phyloP scores from a whole-genome alignment of 2,329 filamentous ascomycete species.

The Xylariaceae sp. region DNA sequence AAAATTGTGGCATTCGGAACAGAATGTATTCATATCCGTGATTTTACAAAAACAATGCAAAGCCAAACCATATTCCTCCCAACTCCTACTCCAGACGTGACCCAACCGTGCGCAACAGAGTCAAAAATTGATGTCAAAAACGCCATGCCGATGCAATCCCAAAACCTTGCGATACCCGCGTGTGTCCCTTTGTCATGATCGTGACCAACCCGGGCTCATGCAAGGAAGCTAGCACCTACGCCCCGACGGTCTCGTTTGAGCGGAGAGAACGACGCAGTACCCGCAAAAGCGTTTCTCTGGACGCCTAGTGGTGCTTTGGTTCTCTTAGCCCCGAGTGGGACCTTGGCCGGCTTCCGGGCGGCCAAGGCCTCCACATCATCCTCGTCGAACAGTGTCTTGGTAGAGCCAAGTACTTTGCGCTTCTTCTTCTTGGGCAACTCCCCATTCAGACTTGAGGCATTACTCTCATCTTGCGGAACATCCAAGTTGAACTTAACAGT shows the following conservation, averaged over 20 bases:
- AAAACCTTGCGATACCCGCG: constrained; percentile 4
- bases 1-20: not conserved
- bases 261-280: constrained; percentile 68
- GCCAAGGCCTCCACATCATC: constrained; percentile 56
- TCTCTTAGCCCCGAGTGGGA: constrained; percentile 35
- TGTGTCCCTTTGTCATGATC: constrained; percentile 12
- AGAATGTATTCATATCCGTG: constrained; percentile 30
- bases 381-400: constrained; percentile 74
- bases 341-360: constrained; percentile 39
- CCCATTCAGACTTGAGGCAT: constrained; percentile 34
- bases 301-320: constrained; percentile 49
- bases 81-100: constrained; percentile 21
- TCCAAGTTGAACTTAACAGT: constrained; percentile 44
- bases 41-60: constrained; percentile 33
- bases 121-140: constrained; percentile 10
- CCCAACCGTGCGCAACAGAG: constrained; percentile 2
- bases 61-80: constrained; percentile 27
- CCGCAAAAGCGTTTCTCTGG: constrained; percentile 56
- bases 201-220: constrained; percentile 41
- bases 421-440: constrained; percentile 68
- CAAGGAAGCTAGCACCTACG: constrained; percentile 66
- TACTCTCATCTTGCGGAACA: constrained; percentile 38
- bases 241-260: constrained; percentile 73
- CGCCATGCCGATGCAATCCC: constrained; percentile 32
- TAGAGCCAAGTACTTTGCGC: constrained; percentile 72